Evolutionary conservation across 169 alveolate genomes (phyloP).

Genomic region (Plasmodium berghei): DNA sequence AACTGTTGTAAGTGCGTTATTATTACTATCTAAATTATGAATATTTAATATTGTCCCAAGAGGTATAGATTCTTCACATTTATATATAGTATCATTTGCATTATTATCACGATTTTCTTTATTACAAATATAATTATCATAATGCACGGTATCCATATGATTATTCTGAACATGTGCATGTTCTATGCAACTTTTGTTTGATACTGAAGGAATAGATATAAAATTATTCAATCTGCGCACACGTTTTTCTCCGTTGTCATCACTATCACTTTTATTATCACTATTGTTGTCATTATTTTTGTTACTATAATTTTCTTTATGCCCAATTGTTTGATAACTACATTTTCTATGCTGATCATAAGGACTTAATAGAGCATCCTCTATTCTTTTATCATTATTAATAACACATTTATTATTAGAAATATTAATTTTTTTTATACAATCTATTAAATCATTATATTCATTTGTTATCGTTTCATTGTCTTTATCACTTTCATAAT

Average conservation of each 20-base stretch:
- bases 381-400: slow-evolving; percentile 5
- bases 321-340: no score
- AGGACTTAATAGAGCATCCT: no score
- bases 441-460: slow-evolving; percentile 20
- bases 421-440: slow-evolving; percentile 25
- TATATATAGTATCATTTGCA: slow-evolving; percentile 23
- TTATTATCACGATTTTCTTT: background rate
- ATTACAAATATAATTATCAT: background rate
- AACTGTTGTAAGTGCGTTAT: slow-evolving; percentile 78
- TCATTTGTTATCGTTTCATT: slow-evolving; percentile 43
- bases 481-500: slow-evolving; percentile 37
- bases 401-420: slow-evolving; percentile 6
- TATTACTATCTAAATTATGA: slow-evolving; percentile 49
- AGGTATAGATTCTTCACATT: slow-evolving; percentile 72
- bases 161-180: no score
- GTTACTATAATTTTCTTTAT: no score
- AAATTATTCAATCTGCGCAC: no score
- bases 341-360: no score
- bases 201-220: no score
- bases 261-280: no score
- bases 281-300: no score
- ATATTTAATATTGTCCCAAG: slow-evolving; percentile 59
- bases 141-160: background rate
- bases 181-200: no score
- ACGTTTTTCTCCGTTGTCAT: no score